Evolutionary conservation across 2,329 filamentous ascomycete genomes (phyloP).

Genomic region (Lomentospora prolificans): DNA sequence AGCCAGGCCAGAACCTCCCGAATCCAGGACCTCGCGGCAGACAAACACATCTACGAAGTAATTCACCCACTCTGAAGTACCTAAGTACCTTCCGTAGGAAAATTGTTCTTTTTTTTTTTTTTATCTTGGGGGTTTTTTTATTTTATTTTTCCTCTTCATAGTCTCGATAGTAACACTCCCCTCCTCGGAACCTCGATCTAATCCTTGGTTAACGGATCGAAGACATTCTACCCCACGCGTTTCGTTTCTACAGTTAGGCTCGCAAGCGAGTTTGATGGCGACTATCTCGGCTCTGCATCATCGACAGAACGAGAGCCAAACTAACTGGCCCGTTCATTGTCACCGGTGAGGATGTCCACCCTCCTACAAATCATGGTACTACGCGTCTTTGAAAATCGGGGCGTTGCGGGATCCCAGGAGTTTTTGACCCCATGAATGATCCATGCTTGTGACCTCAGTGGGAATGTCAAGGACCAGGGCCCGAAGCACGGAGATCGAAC

Average conservation of each 20-base stretch:
- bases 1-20: background rate
- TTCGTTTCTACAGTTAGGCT: background rate
- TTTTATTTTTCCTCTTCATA: background rate
- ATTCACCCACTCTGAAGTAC: background rate
- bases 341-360: background rate
- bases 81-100: background rate
- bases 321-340: background rate
- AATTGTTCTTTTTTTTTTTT: background rate
- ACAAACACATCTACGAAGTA: background rate
- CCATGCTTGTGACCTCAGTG: slow-evolving; percentile 3
- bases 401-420: background rate
- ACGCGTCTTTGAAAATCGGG: background rate
- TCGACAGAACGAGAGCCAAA: background rate
- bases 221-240: background rate
- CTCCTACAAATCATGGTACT: background rate
- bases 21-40: background rate
- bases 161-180: background rate
- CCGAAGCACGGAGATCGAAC: slow-evolving; percentile 9
- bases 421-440: slow-evolving; percentile 2
- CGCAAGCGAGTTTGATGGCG: background rate
- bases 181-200: background rate
- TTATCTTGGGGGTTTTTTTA: background rate
- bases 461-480: slow-evolving; percentile 8
- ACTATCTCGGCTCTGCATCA: background rate
- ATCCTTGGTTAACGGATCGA: background rate